Evolutionary conservation across 345 rosid species (phyloP), one percentile per base, ranked within the genome.

Genomic region (Nasturtium officinale): DNA sequence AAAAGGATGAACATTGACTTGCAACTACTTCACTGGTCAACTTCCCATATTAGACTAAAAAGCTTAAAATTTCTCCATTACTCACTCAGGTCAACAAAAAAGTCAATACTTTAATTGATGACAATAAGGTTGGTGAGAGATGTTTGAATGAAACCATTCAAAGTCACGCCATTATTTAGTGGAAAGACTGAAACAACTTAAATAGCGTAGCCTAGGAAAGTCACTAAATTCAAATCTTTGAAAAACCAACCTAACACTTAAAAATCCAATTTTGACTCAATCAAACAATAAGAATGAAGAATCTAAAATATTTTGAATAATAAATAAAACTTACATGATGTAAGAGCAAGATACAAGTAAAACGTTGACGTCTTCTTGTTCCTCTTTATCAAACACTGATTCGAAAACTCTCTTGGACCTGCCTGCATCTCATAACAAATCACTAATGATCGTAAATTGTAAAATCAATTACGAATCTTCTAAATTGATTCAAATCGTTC

Each of bases 271-370:
- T 37, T 81, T 75, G 84, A 82, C 68, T 69, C 65, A 77, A 55
- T 55, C 56, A 48, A 48, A 30, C 16, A 32, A 55, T 9, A 47
- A 50, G 13, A 67, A 72, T 11, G 40, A 8, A 48, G 17, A 33
- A 10, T 25, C 9, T 26, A 43, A 15, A 9, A 40, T 30, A 11
- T n/a, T 46, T 69, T 23, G 21, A 52, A 56, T 30, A 5, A n/a
- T n/a, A n/a, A n/a, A n/a, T n/a, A n/a, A 84, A 15, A 43, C 96
- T 94, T 83, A 94, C 98, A 83, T 62, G 95, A 87, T 12, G 81
- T 51, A 26, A 82, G 88, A 42, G 91, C 84, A 28, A 93, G 96
- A 81, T 83, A 85, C 68, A 90, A 87, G 83, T 63, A 89, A 66
- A 89, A 90, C 0, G 96, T 90, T 5, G 92, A 86, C 17, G 82